Base-by-base conservation (phyloP, 2,329 filamentous ascomycete species). In the Paecilomyces dactylethromorphus region DNA sequence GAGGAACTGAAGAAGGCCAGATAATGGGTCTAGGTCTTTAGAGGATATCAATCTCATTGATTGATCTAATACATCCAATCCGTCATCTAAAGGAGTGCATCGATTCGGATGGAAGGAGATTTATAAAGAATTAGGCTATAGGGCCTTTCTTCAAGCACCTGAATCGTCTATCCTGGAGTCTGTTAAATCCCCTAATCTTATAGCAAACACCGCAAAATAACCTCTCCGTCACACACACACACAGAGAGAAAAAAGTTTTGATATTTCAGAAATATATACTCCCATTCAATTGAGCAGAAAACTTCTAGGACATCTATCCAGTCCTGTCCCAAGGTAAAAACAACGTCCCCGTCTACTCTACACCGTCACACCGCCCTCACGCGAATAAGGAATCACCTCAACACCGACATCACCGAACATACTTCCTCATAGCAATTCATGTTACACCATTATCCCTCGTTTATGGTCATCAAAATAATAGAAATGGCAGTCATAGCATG, bases 381-480 rank as follows among this genome's bases (percentile, higher is more conserved):
- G 8, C 50, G 12, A 15, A 52, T 52, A 12, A 15, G 21, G 24
- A 29, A 52, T 52, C 50, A 52, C 5, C 50, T 24, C 50, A 52
- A 52, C 50, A 52, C 50, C 50, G 13, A 29, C 50, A 24, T 29
- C 21, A 52, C 7, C 21, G 21, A 24, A 52, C 10, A 52, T 26
- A 29, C 50, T 52, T 29, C 22, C 50, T 26, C n/a, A 11, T 52
- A 24, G 22, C 50, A 24, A 52, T 52, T 52, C 50, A 52, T 26
- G 50, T 26, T 52, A 52, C 50, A 52, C 26, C 50, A 5, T 24
- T 29, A 52, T 52, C 22, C 50, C 22, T 52, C 50, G 22, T 52
- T 52, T 29, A 52, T 52, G 18, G 29, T 52, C 50, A 29, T 52
- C 21, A 52, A 52, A 52, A 52, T 66, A 59, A 58, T 52, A 26